These are phyloP conservation scores for Boletus edulis DNA, from an alignment of 768 basidiomycete genomes.

Conservation along the genomic window DNA sequence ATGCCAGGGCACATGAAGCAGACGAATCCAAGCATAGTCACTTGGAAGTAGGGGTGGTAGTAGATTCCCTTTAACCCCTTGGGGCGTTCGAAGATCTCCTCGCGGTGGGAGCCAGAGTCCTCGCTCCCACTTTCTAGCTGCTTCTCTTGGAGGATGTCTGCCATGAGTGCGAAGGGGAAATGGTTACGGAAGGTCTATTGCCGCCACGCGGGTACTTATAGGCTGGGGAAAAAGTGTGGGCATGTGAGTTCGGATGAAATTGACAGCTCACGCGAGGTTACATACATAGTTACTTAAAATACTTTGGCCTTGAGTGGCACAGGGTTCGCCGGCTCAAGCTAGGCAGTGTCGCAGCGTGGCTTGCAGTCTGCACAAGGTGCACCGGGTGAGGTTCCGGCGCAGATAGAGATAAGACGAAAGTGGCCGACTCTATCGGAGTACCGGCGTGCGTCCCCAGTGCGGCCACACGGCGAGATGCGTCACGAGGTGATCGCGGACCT, in stretches of 20 bases:
- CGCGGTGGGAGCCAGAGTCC: conserved; percentile 25
- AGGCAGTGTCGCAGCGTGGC: too few relatives aligned
- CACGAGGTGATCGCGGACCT: neutral
- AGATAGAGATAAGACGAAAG: too few relatives aligned
- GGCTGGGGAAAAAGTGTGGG: neutral
- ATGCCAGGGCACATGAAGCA: conserved; percentile 62
- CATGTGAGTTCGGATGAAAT: conserved; percentile 19
- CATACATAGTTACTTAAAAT: neutral
- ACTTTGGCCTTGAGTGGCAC: too few relatives aligned
- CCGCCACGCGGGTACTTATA: conserved; percentile 14
- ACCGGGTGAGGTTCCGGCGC: too few relatives aligned
- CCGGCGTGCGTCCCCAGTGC: too few relatives aligned
- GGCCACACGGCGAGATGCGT: neutral
- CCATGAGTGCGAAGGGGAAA: conserved; percentile 6
- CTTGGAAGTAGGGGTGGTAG: conserved; percentile 45
- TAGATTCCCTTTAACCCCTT: conserved; percentile 55
- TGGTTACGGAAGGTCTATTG: neutral
- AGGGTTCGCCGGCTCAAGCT: too few relatives aligned
- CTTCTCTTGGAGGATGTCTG: conserved; percentile 19
- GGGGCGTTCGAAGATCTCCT: conserved; percentile 44
- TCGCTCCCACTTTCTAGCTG: conserved; percentile 26
- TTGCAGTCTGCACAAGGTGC: too few relatives aligned
- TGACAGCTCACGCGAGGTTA: neutral
- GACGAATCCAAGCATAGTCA: conserved; percentile 65
- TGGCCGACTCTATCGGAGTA: too few relatives aligned